phyloP scores from a whole-genome alignment of 768 basidiomycete genomes.

The Boletus insuetus region DNA sequence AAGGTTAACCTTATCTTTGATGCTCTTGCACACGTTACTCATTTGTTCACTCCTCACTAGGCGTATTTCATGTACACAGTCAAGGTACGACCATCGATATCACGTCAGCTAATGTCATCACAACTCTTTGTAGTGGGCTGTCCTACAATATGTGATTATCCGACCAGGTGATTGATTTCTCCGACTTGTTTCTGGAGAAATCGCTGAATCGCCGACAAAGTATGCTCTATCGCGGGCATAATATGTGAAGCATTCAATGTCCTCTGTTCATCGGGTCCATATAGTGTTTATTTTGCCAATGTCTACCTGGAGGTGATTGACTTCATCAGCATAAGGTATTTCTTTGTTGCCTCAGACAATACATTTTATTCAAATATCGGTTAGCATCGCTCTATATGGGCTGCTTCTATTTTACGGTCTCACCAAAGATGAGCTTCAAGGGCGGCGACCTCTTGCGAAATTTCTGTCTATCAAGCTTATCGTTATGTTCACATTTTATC shows the following conservation, averaged over 20 bases:
- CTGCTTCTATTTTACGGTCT: conserved; percentile 81
- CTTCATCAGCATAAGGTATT: conserved; percentile 78
- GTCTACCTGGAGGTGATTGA: conserved; percentile 73
- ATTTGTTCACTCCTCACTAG: conserved; percentile 31
- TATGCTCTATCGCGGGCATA: conserved; percentile 67
- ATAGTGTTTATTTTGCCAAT: conserved; percentile 57
- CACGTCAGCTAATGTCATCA: not conserved
- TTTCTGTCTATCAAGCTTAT: conserved; percentile 86
- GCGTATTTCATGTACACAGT: conserved; percentile 88
- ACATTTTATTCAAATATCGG: not conserved
- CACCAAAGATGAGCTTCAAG: conserved; percentile 74
- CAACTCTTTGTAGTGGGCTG: conserved; percentile 59
- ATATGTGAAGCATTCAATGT: conserved; percentile 68
- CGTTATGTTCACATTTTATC: conserved; percentile 89
- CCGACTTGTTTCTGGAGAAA: not conserved
- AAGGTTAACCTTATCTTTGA: conserved; percentile 43
- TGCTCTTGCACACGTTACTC: not conserved
- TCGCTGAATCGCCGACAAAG: conserved; percentile 12
- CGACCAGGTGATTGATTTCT: conserved; percentile 42
- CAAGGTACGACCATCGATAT: conserved; percentile 49
- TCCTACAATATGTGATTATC: conserved; percentile 85
- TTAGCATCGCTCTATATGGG: conserved; percentile 81
- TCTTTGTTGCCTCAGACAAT: not conserved
- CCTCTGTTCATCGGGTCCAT: conserved; percentile 65
- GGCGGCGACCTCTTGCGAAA: conserved; percentile 76